Percentiles rank a stretch among this genome's conserved stretches.
Conservation (phyloP, 2,329 filamentous ascomycete species). For the Fusarium buxicola region DNA sequence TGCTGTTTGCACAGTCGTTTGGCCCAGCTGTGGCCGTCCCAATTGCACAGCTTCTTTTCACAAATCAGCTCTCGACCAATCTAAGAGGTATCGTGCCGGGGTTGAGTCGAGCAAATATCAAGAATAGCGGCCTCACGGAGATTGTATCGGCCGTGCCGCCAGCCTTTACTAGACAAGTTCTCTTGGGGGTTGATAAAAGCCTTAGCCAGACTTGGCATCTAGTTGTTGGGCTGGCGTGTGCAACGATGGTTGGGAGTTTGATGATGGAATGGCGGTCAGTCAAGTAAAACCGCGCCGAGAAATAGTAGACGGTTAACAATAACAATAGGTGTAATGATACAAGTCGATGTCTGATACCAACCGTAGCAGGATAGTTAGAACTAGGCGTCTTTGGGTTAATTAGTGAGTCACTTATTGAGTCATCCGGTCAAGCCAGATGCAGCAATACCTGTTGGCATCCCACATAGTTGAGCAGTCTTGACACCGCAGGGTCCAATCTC, state of each 20-base stretch:
- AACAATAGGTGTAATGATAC: too few relatives aligned
- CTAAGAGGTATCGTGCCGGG: background rate
- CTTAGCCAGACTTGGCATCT: slow-evolving; percentile 27
- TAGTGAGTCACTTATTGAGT: too few relatives aligned
- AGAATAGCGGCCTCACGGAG: slow-evolving; percentile 8
- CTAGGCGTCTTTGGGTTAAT: too few relatives aligned
- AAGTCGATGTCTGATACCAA: too few relatives aligned
- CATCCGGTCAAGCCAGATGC: too few relatives aligned
- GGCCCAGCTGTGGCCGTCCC: slow-evolving; percentile 33
- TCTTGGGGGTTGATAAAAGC: background rate
- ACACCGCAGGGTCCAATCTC: too few relatives aligned
- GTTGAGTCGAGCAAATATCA: background rate
- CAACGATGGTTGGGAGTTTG: slow-evolving; percentile 19
- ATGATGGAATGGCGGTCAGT: slow-evolving; percentile 27
- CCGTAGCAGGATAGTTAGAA: too few relatives aligned
- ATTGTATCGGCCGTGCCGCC: background rate
- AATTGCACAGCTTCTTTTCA: slow-evolving; percentile 35
- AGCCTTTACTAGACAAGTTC: background rate
- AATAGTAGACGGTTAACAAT: too few relatives aligned
- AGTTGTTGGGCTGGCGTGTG: slow-evolving; percentile 16
- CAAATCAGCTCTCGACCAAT: slow-evolving; percentile 22
- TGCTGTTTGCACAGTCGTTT: slow-evolving; percentile 39
- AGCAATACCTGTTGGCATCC: too few relatives aligned
- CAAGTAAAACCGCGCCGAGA: slow-evolving; percentile 9
- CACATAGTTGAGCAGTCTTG: too few relatives aligned